Percentiles rank a stretch among this genome's conserved stretches.
Conservation (phyloP, 129 eudicot species). For the Centaurea solstitialis region DNA sequence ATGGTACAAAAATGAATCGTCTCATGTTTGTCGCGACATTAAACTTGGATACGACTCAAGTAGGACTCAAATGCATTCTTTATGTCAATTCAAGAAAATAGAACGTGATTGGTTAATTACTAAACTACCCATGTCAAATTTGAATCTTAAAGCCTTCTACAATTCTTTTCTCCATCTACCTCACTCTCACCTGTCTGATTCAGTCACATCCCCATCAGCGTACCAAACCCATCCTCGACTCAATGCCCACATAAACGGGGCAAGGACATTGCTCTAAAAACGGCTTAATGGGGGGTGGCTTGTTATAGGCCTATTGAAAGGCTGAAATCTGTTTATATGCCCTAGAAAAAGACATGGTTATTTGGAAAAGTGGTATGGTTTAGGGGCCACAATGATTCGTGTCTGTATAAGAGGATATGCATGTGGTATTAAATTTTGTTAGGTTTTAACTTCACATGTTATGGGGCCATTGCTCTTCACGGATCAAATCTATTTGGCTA, state of each 20-base stretch:
- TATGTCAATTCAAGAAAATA: not conserved
- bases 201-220: not conserved
- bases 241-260: not conserved
- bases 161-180: not conserved
- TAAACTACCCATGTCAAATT: not conserved
- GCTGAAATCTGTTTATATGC: not conserved
- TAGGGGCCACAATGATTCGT: constrained; percentile 11
- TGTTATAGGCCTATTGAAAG: not conserved
- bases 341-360: not conserved
- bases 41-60: not conserved
- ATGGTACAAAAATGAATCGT: not conserved
- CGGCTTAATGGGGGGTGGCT: not conserved
- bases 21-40: not conserved
- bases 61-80: not conserved
- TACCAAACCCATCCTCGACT: not conserved
- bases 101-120: not conserved
- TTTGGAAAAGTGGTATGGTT: not conserved
- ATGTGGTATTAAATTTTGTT: constrained; percentile 10
- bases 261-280: not conserved
- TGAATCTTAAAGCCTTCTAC: not conserved
- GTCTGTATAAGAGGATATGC: not conserved
- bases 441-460: constrained; percentile 13
- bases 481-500: not conserved
- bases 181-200: not conserved
- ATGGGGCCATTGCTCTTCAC: constrained; percentile 10